Evolutionary conservation across 208 protist species (phyloP), one percentile per base, ranked within the genome.

Genomic region (Angomonas desouzai): DNA sequence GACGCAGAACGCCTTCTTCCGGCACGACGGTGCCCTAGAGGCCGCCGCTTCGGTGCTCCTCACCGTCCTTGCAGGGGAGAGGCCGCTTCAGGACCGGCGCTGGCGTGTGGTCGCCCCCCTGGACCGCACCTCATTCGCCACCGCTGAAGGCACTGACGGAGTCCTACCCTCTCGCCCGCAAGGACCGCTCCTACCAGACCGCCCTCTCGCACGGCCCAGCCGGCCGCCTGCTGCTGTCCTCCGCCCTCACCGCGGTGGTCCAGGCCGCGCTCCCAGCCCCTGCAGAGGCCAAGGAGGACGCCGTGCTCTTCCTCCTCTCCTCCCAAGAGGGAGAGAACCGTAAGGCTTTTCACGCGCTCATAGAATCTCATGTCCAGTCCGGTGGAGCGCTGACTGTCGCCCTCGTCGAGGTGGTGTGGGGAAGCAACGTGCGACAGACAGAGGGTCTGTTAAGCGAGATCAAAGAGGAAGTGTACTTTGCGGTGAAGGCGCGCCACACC

Each of bases 21-120:
- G 87, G 3, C 81, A 90, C 40, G 47, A 58, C 2, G 55, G 38
- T n/a, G 68, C 82, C 0, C 68, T 91, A 9, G 80, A 87, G 47
- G 65, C 72, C 3, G 70, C 71, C 48, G 79, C 72, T 22, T 89
- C 84, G 16, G 62, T 85, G 33, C 40, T 91, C 7, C 27, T 86
- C 43, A 79, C 81, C 6, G 18, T 85, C n/a, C 28, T 84, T 23
- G 63, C 78, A n/a, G 74, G 70, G n/a, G 64, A 53, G 51, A 28
- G n/a, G 45, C 18, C 18, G 3, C 6, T 13, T 23, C 4, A 25
- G 13, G 38, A 25, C 3, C 48, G 23, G 10, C 34, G 11, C 49
- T n/a, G n/a, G 16, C 59, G 25, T 27, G 55, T 38, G 43, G 28
- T 62, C 36, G 25, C 57, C 30, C 57, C 40, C 9, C 57, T 29